Base-by-base conservation (phyloP, 352 stramenopile species). In the Phytophthora hybrid region DNA sequence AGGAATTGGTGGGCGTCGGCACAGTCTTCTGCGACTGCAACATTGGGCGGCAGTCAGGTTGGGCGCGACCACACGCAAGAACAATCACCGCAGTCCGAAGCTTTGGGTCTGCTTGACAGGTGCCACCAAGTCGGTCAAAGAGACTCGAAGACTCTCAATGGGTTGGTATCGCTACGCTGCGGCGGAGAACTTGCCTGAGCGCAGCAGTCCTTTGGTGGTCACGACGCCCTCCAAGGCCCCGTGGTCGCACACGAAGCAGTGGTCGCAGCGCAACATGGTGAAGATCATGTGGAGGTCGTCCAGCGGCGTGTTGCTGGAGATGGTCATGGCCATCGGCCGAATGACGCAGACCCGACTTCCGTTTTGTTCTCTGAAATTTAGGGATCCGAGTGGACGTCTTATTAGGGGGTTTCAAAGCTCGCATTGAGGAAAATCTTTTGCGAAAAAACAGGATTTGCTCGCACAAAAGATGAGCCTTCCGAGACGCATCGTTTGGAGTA, bases 271-370 rank as follows among this genome's bases (percentile, higher is more conserved):
- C 41, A 97, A 77, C 91, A 97, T 97, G 18, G 90, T 95, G 80
- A 97, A 97, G 65, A 97, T 94, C 80, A 97, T 93, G 78, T 97
- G 91, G 5, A 97, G 73, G 53, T 95, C 89, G 59, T 97, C 89
- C 39, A 97, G 77, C 26, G 90, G 78, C 29, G 90, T 97, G 51
- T 79, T 87, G 41, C 78, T 94, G 14, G 89, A 94, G 46, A 94
- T 90, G 9, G 87, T 97, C 76, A 95, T 89, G 14, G 85, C 88
- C 77, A 93, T 93, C 16, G 89, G 89, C 14, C 85, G 85, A 63
- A 95, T 89, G 57, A 83, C 52, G 61, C 88, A 95, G 16, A 86
- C 62, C 26, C 77, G 77, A n/a, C n/a, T n/a, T n/a, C n/a, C n/a
- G n/a, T n/a, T n/a, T n/a, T n/a, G n/a, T n/a, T n/a, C n/a, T n/a